Conservation (phyloP, 2,329 filamentous ascomycete species). For the Pyricularia pennisetigena region DNA sequence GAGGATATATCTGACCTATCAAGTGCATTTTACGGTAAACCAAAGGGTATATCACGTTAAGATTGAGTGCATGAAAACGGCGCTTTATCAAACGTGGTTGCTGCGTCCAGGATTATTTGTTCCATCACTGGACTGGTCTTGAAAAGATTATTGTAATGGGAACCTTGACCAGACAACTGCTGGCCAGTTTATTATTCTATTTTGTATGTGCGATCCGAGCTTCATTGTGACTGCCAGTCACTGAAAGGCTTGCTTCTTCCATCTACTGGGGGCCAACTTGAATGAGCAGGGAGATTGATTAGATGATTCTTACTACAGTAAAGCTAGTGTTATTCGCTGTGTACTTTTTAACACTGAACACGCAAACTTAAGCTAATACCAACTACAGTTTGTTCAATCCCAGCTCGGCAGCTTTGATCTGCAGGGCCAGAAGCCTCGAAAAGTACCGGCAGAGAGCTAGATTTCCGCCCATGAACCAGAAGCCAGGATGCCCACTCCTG, state of each 20-base stretch:
- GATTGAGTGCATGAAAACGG: neutral
- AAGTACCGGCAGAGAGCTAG: conserved; percentile 51
- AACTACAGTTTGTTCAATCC: conserved; percentile 8
- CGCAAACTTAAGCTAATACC: neutral
- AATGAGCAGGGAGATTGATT: too few species aligned
- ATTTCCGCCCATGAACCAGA: conserved; percentile 59
- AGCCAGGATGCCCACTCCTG: conserved; percentile 49
- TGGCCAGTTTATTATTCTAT: too few species aligned
- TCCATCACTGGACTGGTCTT: too few species aligned
- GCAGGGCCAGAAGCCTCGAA: conserved; percentile 40
- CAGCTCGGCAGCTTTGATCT: conserved; percentile 35
- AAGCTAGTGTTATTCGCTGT: neutral
- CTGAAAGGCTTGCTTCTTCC: too few species aligned
- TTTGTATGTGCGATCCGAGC: too few species aligned
- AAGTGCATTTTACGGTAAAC: neutral
- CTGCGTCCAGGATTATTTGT: neutral
- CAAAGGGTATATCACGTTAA: neutral
- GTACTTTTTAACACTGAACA: neutral
- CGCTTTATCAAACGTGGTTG: neutral
- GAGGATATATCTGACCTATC: neutral
- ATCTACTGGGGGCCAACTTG: too few species aligned
- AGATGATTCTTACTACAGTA: neutral
- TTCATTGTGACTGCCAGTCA: too few species aligned
- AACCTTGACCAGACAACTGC: too few species aligned
- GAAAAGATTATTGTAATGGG: too few species aligned